Conservation (phyloP, 2,329 filamentous ascomycete genomes). For the Colletotrichum musicola region DNA sequence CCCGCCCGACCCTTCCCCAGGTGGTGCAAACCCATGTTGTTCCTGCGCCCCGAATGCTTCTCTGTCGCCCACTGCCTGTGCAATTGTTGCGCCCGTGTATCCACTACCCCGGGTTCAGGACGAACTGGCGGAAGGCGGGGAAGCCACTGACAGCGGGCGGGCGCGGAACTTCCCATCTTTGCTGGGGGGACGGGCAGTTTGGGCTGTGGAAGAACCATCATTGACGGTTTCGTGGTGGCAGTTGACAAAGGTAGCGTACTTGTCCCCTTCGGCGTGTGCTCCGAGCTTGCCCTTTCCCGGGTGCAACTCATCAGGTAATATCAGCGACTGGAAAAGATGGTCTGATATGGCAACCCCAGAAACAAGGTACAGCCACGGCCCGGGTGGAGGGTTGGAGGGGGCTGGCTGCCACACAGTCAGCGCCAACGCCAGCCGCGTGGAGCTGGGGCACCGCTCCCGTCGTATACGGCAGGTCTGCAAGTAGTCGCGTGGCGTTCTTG, state of each 20-base stretch:
- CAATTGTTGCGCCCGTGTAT: background rate
- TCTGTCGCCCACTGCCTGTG: constrained; percentile 15
- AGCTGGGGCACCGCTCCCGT: constrained; percentile 7
- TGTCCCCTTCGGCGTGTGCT: background rate
- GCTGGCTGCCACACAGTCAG: constrained; percentile 5
- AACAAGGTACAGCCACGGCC: background rate
- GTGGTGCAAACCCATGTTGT: constrained; percentile 34
- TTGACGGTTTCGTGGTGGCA: too few species aligned
- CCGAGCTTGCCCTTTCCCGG: background rate
- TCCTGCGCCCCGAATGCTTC: constrained; percentile 37
- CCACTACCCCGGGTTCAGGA: constrained; percentile 17
- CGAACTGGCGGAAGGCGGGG: background rate
- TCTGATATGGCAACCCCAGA: background rate
- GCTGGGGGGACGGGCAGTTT: too few species aligned
- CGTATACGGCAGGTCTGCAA: constrained; percentile 9
- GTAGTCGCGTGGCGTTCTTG: constrained; percentile 1
- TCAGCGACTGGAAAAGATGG: background rate
- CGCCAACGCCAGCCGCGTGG: background rate
- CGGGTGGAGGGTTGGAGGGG: background rate
- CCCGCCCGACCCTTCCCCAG: constrained; percentile 9
- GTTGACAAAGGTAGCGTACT: too few species aligned
- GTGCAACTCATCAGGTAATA: background rate
- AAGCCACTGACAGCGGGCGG: background rate
- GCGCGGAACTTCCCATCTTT: background rate
- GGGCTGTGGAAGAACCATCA: too few species aligned